Conservation (phyloP, 2,329 filamentous ascomycete species). For the Pseudocercospora macadamiae region DNA sequence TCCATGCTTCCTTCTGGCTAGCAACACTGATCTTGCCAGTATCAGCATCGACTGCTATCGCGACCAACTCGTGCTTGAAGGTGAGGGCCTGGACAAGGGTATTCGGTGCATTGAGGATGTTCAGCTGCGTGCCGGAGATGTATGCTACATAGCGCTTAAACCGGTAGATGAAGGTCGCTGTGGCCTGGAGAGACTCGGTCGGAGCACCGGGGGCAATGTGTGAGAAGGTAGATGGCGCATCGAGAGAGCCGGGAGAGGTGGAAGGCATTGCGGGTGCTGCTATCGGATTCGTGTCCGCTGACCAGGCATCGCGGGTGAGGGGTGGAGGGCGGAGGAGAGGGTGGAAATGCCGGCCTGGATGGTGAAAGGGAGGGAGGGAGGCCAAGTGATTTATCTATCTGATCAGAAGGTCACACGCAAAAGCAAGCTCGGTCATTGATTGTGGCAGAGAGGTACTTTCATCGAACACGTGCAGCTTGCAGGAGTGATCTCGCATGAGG, state of each 20-base stretch:
- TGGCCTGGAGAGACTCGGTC: slow-evolving; percentile 74
- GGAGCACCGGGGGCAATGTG: slow-evolving; percentile 76
- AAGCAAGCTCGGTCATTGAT: neutral
- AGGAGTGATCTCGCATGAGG: neutral
- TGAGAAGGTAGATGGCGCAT: slow-evolving; percentile 27
- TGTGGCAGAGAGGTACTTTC: no score
- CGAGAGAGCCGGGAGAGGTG: slow-evolving; percentile 30
- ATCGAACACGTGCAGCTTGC: neutral
- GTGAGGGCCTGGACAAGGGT: slow-evolving; percentile 79
- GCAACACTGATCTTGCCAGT: slow-evolving; percentile 84
- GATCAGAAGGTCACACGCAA: neutral
- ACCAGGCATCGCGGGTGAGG: neutral
- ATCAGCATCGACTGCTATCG: slow-evolving; percentile 77
- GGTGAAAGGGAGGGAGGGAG: no score
- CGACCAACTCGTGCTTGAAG: slow-evolving; percentile 64
- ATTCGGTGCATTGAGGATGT: slow-evolving; percentile 75
- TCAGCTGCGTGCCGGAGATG: slow-evolving; percentile 83
- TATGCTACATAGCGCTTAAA: slow-evolving; percentile 76
- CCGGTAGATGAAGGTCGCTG: slow-evolving; percentile 74
- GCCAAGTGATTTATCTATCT: no score
- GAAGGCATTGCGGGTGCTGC: slow-evolving; percentile 34
- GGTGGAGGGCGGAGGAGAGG: neutral
- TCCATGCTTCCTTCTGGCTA: slow-evolving; percentile 66
- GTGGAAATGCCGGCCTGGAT: neutral
- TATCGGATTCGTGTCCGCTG: slow-evolving; percentile 21